Evolutionary conservation across 306 rosid genomes (phyloP).

Genomic region (Prunus armeniaca): DNA sequence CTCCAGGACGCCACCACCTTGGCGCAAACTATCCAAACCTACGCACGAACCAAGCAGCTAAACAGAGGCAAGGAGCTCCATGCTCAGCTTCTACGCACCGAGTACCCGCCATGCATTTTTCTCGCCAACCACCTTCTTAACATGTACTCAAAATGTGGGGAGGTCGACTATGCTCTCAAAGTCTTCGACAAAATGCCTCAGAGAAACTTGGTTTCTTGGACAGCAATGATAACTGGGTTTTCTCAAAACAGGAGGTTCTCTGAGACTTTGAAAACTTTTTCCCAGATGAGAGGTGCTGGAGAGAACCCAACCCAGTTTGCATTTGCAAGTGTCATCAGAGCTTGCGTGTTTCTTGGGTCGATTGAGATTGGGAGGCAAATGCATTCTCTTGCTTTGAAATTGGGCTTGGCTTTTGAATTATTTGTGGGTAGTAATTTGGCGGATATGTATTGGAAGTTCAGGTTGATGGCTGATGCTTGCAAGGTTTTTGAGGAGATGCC

Average conservation of each 20-base stretch:
- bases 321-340: constrained; percentile 45
- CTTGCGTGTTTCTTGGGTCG: constrained; percentile 45
- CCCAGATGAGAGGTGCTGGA: constrained; percentile 38
- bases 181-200: constrained; percentile 48
- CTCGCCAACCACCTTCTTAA: constrained; percentile 47
- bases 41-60: constrained; percentile 42
- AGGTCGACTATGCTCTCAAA: constrained; percentile 32
- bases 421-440: constrained; percentile 58
- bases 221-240: constrained; percentile 51
- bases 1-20: constrained; percentile 23
- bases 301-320: constrained; percentile 41
- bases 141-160: constrained; percentile 49
- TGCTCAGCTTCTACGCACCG: constrained; percentile 43
- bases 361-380: constrained; percentile 43
- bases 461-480: constrained; percentile 38
- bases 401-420: constrained; percentile 35
- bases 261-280: constrained; percentile 37
- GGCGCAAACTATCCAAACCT: constrained; percentile 42
- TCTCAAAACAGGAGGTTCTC: constrained; percentile 39
- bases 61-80: constrained; percentile 53
- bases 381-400: constrained; percentile 47
- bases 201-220: constrained; percentile 60
- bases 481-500: constrained; percentile 56
- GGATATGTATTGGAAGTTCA: constrained; percentile 54
- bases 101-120: constrained; percentile 34